These are phyloP conservation scores for Fomitopsis palustris DNA, from an alignment of 1,284 basidiomycete genomes.

Conservation along the genomic window DNA sequence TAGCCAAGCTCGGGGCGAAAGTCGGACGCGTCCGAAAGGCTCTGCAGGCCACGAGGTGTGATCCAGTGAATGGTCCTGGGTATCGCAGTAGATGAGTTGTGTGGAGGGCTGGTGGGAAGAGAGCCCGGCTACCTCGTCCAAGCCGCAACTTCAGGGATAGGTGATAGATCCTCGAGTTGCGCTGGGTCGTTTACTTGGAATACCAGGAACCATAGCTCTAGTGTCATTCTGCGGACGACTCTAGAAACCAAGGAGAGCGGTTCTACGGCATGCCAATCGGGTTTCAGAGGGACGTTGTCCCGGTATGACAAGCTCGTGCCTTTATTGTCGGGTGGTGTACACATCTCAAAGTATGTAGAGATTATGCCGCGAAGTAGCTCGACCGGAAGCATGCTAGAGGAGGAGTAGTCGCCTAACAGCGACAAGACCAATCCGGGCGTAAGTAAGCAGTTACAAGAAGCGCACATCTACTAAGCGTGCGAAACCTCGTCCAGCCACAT, in stretches of 20 bases:
- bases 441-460: too few species aligned
- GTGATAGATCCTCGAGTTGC: constrained; percentile 4
- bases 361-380: too few species aligned
- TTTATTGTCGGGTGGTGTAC: neutral
- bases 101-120: too few species aligned
- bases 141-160: neutral
- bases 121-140: neutral
- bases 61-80: constrained; percentile 10
- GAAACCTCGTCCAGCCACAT: too few species aligned
- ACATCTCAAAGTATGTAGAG: too few species aligned
- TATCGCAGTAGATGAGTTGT: neutral
- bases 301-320: neutral
- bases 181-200: constrained; percentile 10
- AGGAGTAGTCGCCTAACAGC: too few species aligned
- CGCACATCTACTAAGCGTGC: too few species aligned
- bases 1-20: neutral
- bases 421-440: too few species aligned
- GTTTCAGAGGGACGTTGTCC: neutral
- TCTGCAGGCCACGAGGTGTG: constrained; percentile 2
- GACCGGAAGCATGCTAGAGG: neutral
- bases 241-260: constrained; percentile 13
- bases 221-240: constrained; percentile 10
- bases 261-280: constrained; percentile 8
- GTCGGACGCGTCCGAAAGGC: too few species aligned
- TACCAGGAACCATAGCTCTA: constrained; percentile 17